Evolutionary conservation across 768 basidiomycete species (phyloP), one percentile per base, ranked within the genome.

Genomic region (Lactarius tabidus): DNA sequence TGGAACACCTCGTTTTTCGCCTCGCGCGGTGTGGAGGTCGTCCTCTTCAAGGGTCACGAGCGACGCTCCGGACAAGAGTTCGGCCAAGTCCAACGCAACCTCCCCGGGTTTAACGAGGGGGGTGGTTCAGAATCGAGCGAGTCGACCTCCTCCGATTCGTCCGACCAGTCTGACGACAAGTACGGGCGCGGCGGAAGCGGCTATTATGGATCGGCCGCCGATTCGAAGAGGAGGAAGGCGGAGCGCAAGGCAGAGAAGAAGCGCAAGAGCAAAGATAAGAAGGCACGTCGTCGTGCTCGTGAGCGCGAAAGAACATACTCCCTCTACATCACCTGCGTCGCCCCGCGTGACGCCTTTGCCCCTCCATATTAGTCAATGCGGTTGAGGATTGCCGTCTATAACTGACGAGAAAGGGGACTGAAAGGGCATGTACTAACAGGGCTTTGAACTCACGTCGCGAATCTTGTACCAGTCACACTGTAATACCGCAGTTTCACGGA

Each of bases 1-100:
- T 94, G 91, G 91, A 93, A 93, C 73, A 73, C 77, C 35, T 84
- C 83, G 10, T 94, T 91, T 76, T 92, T 92, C 81, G 72, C 81
- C 62, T 76, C 80, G 39, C 89, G 91, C 53, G 87, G 88, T 23
- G 83, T 89, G n/a, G 91, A 94, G 70, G 76, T 91, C 55, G 81
- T 91, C 39, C 79, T 94, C n/a, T 93, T 84, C 79, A 89, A 86
- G 72, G 91, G 91, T 51, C 84, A 82, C 55, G 86, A 91, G 74
- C 84, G 89, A 39, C 86, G 88, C 67, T 86, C 90, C n/a, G 91
- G 91, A 3, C 78, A 79, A 6, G 76, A 75, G 35, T 77, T 78
- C 0, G 90, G 90, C 52, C 70, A 76, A 1, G 68, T 84, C 41
- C 90, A 91, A 69, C 76, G 79, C 60, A 76, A 80, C 57, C 77